Percentiles rank a stretch among this genome's conserved stretches.
These are phyloP conservation scores for Gnomoniopsis sp. DNA, from an alignment of 2,329 filamentous ascomycete genomes.

Conservation along the genomic window DNA sequence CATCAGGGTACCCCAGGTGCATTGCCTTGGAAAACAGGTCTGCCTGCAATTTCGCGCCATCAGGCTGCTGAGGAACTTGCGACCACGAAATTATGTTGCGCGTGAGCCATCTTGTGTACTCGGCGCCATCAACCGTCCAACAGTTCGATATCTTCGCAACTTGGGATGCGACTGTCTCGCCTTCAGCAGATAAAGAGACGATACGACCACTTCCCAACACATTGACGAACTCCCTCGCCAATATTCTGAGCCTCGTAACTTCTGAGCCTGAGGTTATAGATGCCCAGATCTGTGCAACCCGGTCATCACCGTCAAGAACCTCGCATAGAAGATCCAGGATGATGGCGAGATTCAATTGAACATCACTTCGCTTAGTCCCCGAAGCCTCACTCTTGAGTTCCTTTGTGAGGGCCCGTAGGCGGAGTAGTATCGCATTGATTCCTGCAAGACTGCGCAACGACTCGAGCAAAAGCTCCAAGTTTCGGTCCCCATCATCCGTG, in stretches of 20 bases:
- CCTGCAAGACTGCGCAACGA: constrained; percentile 73
- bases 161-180: constrained; percentile 44
- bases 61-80: constrained; percentile 22
- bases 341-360: constrained; percentile 40
- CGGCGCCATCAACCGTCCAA: constrained; percentile 64
- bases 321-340: constrained; percentile 41
- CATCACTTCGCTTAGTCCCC: constrained; percentile 37
- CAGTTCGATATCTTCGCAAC: constrained; percentile 27
- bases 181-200: constrained; percentile 51
- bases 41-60: constrained; percentile 39
- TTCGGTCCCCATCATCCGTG: constrained; percentile 24
- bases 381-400: constrained; percentile 40
- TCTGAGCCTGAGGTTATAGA: constrained; percentile 21
- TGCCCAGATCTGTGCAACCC: constrained; percentile 37
- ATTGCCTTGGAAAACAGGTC: constrained; percentile 57
- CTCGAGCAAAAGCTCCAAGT: constrained; percentile 50
- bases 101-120: constrained; percentile 71
- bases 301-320: constrained; percentile 36
- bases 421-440: constrained; percentile 71
- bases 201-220: constrained; percentile 48
- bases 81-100: constrained; percentile 53
- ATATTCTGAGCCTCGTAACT: constrained; percentile 27
- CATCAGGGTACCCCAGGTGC: constrained; percentile 66
- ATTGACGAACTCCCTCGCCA: constrained; percentile 42
- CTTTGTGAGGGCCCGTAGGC: constrained; percentile 60